A percentile compares a stretch with the other conserved stretches of the same genome.
phyloP scores from a whole-genome alignment of 805 yeast species.

The Sugiyamaella floridensis region DNA sequence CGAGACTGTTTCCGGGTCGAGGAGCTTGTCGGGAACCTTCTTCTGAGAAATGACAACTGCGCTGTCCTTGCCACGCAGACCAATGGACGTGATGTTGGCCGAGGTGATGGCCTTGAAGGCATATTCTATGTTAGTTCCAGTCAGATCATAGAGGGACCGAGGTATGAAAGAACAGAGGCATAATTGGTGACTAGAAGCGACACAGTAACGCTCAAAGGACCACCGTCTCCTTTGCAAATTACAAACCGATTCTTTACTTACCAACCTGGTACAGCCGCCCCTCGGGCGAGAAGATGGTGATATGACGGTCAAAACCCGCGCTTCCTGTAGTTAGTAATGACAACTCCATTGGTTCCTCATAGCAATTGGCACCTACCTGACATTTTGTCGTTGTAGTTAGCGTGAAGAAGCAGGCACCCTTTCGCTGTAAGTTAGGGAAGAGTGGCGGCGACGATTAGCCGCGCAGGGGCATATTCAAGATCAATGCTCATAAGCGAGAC shows the following conservation, averaged over 20 bases:
- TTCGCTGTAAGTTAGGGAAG: neutral
- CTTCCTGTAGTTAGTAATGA: conserved; percentile 36
- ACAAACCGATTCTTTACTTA: conserved; percentile 12
- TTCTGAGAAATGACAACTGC: conserved; percentile 89
- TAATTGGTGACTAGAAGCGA: no score
- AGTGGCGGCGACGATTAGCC: neutral
- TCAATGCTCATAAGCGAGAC: neutral
- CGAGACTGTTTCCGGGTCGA: conserved; percentile 81
- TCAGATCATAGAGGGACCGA: no score
- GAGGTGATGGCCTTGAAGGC: conserved; percentile 96
- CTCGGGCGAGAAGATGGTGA: conserved; percentile 97
- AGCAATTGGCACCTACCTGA: conserved; percentile 33
- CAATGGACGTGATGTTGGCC: conserved; percentile 83
- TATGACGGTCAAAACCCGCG: conserved; percentile 99
- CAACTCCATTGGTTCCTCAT: neutral
- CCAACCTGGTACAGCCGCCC: conserved; percentile 91
- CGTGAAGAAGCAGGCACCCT: conserved; percentile 1
- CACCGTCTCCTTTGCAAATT: neutral
- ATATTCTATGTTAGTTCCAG: conserved; percentile 52
- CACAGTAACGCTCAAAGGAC: neutral
- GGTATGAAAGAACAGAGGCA: no score
- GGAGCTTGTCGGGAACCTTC: conserved; percentile 90
- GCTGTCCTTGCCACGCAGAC: conserved; percentile 77
- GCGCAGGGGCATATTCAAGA: neutral
- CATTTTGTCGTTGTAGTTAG: conserved; percentile 23